Base-by-base conservation (phyloP, 257 asterid genomes). In the Oldenlandia corymbosa region DNA sequence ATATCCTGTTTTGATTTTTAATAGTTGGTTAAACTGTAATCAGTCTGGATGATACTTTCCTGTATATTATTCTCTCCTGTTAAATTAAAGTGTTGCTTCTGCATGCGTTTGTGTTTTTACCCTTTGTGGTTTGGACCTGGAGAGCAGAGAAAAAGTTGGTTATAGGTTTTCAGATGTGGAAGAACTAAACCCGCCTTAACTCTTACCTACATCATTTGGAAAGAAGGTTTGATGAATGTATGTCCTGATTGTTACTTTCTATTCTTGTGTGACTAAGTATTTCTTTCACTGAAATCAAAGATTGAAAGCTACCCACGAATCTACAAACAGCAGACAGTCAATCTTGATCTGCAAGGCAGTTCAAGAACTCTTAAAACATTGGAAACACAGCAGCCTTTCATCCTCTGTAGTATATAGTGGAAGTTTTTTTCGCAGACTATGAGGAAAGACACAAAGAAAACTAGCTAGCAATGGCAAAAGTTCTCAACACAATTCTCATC, bases 21-120 rank as follows among this genome's bases (percentile, higher is more conserved):
- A 48, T 57, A 56, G 27, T 45, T 32, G 67, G 71, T 49, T 30
- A 39, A 71, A 58, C 57, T 49, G 53, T 60, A 34, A 51, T 31
- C 12, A 21, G 56, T 37, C 43, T n/a, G n/a, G n/a, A 48, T 17
- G 32, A 12, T 11, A 61, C 55, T n/a, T 32, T 62, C 24, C 32
- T 48, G 68, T 47, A 32, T 23, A 62, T 30, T 23, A 12, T 11
- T 43, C 55, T n/a, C 21, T 62, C 24, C 32, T 48, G 68, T 47
- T 20, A 14, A 62, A 26, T 53, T 9, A 34, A 18, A 2, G 13
- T n/a, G 28, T 27, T 31, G 5, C 13, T 28, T 7, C 23, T 31
- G 8, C 20, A 18, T 34, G 4, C 16, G n/a, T 34, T 18, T 34
- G 31, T 55, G 7, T n/a, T 32, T 57, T 30, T 34, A 32, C 46